Conservation (phyloP, 306 rosid species). For the Medicago lupulina region DNA sequence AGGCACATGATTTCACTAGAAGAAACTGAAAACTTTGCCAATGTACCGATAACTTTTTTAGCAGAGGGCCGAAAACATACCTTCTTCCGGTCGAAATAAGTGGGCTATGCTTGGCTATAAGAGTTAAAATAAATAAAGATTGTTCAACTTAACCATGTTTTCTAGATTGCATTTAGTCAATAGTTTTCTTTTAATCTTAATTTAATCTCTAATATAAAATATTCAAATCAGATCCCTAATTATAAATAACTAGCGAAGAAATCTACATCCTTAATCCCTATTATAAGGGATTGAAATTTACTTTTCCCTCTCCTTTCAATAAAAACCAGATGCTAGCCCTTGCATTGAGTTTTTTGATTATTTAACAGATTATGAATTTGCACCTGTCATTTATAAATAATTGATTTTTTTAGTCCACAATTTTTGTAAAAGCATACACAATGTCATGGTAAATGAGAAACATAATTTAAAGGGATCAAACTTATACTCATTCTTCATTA, state of each 20-base stretch:
- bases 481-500: no score
- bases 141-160: no score
- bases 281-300: neutral
- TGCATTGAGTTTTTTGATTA: neutral
- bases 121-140: neutral
- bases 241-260: neutral
- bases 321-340: neutral
- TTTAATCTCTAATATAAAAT: no score
- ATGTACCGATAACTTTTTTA: neutral
- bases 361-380: no score
- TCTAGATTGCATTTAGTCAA: no score
- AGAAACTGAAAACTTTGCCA: neutral
- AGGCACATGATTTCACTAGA: neutral
- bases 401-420: no score
- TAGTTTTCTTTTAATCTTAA: no score
- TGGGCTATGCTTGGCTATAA: neutral
- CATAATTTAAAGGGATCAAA: no score
- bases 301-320: neutral
- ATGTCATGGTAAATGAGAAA: no score
- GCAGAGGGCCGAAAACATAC: neutral
- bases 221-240: neutral
- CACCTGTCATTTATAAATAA: no score
- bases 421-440: no score
- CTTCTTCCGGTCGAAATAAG: neutral
- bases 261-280: neutral